Evolutionary conservation across 2,329 filamentous ascomycete genomes (phyloP).

Genomic region (Cercospora janseana): DNA sequence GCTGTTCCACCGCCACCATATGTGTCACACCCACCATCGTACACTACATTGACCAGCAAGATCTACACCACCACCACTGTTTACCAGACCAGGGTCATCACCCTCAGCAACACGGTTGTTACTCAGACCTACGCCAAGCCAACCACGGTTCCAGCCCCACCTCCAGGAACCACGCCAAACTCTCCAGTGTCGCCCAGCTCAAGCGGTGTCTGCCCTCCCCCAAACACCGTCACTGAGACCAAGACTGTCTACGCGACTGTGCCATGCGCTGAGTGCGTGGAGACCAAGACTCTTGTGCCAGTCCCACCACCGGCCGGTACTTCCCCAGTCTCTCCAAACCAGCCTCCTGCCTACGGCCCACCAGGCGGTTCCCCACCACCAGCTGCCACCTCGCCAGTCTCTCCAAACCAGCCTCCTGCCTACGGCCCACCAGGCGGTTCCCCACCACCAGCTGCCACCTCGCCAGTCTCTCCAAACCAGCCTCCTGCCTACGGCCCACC

Average conservation of each 20-base stretch:
- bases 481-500: background rate
- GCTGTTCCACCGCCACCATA: background rate
- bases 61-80: conserved; percentile 23
- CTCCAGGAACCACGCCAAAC: conserved; percentile 12
- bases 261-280: conserved; percentile 10
- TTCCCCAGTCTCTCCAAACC: background rate
- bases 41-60: conserved; percentile 18
- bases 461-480: background rate
- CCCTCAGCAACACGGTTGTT: conserved; percentile 33
- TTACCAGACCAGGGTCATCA: conserved; percentile 35
- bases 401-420: background rate
- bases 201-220: conserved; percentile 1
- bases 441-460: background rate
- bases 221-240: conserved; percentile 6
- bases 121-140: conserved; percentile 18
- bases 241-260: conserved; percentile 10
- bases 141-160: conserved; percentile 8
- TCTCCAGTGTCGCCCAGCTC: conserved; percentile 4
- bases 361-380: background rate
- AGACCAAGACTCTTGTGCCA: conserved; percentile 11
- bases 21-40: background rate
- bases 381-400: background rate
- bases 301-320: conserved; percentile 2
- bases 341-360: background rate
- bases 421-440: background rate